Evolutionary conservation across 2,329 filamentous ascomycete genomes (phyloP).

Genomic region (Stemphylium lycopersici): DNA sequence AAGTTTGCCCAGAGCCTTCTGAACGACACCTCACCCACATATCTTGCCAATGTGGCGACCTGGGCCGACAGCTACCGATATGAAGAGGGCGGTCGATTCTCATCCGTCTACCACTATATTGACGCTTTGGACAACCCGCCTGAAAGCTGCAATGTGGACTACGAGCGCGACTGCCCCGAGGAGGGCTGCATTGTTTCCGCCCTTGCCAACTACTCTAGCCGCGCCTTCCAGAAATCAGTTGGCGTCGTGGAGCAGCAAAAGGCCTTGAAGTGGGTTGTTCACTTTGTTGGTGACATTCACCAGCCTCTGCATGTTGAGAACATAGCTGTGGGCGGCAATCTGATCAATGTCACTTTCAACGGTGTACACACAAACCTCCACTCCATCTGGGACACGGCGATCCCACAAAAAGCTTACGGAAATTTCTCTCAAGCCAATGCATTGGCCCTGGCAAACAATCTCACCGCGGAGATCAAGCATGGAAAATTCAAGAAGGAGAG

Average conservation of each 20-base stretch:
- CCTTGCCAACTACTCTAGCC: slow-evolving; percentile 57
- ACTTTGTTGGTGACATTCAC: slow-evolving; percentile 72
- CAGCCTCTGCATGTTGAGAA: slow-evolving; percentile 70
- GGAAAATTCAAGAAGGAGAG: slow-evolving; percentile 47
- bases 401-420: slow-evolving; percentile 51
- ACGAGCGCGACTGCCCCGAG: slow-evolving; percentile 58
- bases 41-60: slow-evolving; percentile 59
- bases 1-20: slow-evolving; percentile 54
- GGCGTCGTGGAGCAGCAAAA: slow-evolving; percentile 47
- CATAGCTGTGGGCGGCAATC: slow-evolving; percentile 53
- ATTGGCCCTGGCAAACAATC: slow-evolving; percentile 45
- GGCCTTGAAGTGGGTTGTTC: slow-evolving; percentile 59
- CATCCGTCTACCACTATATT: slow-evolving; percentile 58
- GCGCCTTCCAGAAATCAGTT: slow-evolving; percentile 43
- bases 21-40: slow-evolving; percentile 51
- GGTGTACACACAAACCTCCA: slow-evolving; percentile 52
- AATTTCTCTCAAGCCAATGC: slow-evolving; percentile 50
- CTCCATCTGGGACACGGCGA: slow-evolving; percentile 53
- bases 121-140: slow-evolving; percentile 59
- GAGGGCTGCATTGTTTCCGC: slow-evolving; percentile 60
- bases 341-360: slow-evolving; percentile 53
- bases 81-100: slow-evolving; percentile 56
- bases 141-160: slow-evolving; percentile 55
- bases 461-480: slow-evolving; percentile 48
- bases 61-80: slow-evolving; percentile 61